Conservation (phyloP, 805 yeast genomes). For the Lipomyces kockii region DNA sequence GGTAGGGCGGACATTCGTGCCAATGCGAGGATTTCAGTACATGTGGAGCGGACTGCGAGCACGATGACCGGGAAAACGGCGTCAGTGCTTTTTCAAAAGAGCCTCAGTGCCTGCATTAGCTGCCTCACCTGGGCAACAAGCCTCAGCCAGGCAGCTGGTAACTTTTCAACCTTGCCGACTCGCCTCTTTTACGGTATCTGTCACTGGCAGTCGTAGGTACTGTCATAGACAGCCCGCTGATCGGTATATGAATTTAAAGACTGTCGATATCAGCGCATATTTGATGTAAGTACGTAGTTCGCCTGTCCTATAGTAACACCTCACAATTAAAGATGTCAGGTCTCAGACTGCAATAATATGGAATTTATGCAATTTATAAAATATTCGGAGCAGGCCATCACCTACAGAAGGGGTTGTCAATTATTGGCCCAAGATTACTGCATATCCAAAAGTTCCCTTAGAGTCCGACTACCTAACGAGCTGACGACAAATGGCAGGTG, state of each 20-base stretch:
- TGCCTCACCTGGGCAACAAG: neutral
- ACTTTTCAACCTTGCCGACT: neutral
- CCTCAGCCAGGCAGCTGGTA: neutral
- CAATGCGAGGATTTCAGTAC: neutral
- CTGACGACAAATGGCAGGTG: too few relatives aligned
- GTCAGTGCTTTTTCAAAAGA: neutral
- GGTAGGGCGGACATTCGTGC: neutral
- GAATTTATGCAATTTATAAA: too few relatives aligned
- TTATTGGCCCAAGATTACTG: neutral
- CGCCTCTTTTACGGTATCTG: neutral
- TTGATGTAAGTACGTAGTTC: too few relatives aligned
- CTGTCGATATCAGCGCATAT: neutral
- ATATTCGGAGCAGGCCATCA: neutral
- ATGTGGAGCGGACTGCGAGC: too few relatives aligned
- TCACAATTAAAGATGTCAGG: neutral
- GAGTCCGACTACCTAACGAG: neutral
- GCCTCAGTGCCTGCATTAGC: constrained; percentile 4
- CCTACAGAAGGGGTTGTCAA: neutral
- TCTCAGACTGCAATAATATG: neutral
- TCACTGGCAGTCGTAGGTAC: too few relatives aligned
- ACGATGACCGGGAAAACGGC: neutral
- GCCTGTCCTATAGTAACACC: neutral
- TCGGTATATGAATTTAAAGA: too few relatives aligned
- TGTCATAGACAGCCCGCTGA: too few relatives aligned
- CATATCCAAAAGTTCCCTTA: neutral